Evolutionary conservation across 805 yeast genomes (phyloP).

Genomic region (Lipomyces mesembrius): DNA sequence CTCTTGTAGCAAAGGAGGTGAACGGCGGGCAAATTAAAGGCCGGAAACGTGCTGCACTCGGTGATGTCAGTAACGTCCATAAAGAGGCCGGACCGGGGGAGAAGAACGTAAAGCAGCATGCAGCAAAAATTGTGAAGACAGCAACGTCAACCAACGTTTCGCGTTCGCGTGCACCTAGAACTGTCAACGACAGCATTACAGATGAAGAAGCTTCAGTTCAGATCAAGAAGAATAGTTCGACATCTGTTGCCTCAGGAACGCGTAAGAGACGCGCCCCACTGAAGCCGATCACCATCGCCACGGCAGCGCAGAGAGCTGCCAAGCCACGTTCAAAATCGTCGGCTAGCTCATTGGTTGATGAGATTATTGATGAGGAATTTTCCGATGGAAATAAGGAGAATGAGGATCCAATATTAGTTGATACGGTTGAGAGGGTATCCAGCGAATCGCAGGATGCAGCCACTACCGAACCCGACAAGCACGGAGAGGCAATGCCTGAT

Average conservation of each 20-base stretch:
- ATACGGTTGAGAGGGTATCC: not conserved
- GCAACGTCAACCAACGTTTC: slow-evolving; percentile 22
- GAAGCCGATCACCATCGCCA: slow-evolving; percentile 10
- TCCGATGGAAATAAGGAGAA: slow-evolving; percentile 35
- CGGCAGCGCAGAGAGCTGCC: slow-evolving; percentile 17
- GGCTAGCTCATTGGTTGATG: slow-evolving; percentile 12
- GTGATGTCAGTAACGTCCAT: slow-evolving; percentile 45
- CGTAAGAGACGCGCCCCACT: slow-evolving; percentile 31
- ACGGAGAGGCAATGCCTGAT: slow-evolving; percentile 19
- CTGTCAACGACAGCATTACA: not conserved
- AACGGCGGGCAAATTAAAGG: slow-evolving; percentile 24
- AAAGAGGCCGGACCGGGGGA: slow-evolving; percentile 29
- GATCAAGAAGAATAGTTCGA: not conserved
- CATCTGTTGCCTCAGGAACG: slow-evolving; percentile 7
- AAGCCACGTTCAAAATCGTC: slow-evolving; percentile 3
- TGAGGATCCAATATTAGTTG: slow-evolving; percentile 22
- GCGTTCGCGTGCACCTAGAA: slow-evolving; percentile 22
- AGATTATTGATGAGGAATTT: slow-evolving; percentile 15
- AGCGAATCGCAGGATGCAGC: slow-evolving; percentile 21
- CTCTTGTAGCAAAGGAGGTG: slow-evolving; percentile 20
- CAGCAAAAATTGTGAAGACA: slow-evolving; percentile 29
- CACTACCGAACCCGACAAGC: slow-evolving; percentile 9
- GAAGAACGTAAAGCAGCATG: slow-evolving; percentile 25
- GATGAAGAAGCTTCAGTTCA: not conserved
- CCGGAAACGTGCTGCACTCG: slow-evolving; percentile 46